A percentile compares a stretch with the other conserved stretches of the same genome.
Evolutionary conservation across 163 green algal species (phyloP).

Genomic region (Scenedesmus sp.): DNA sequence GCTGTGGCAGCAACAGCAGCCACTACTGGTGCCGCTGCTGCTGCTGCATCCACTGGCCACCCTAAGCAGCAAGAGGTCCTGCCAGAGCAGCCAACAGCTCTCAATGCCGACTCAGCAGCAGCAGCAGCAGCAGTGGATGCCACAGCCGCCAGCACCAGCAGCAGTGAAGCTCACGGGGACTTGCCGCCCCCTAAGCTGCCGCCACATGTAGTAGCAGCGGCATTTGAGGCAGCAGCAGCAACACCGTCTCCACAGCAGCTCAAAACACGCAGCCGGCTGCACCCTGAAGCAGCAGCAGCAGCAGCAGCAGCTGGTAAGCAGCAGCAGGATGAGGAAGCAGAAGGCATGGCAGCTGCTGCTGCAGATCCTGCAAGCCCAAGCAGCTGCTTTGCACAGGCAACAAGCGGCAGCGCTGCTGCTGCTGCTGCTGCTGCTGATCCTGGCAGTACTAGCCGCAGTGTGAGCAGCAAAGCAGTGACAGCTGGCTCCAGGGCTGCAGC

Average conservation of each 20-base stretch:
- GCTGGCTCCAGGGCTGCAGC: neutral
- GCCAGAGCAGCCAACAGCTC: neutral
- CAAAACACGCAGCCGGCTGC: neutral
- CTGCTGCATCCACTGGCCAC: neutral
- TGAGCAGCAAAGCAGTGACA: neutral
- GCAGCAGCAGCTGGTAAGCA: neutral
- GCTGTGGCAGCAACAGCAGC: neutral
- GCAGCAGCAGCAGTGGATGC: neutral
- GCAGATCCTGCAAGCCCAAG: neutral
- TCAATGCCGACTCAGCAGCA: neutral
- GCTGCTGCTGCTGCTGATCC: neutral
- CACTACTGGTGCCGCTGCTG: neutral
- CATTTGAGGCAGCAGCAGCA: neutral
- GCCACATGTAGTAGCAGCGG: neutral
- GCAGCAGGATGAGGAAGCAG: neutral
- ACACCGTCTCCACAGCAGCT: neutral
- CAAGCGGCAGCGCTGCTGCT: neutral
- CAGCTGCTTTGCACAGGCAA: conserved; percentile 5
- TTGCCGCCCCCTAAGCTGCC: neutral
- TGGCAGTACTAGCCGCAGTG: neutral
- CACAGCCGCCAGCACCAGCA: neutral
- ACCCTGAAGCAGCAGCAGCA: neutral
- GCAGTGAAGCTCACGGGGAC: neutral
- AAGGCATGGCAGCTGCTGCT: neutral
- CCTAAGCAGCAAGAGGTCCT: neutral